phyloP scores from a whole-genome alignment of 352 stramenopile species.

The Elongisporangium anandrum region DNA sequence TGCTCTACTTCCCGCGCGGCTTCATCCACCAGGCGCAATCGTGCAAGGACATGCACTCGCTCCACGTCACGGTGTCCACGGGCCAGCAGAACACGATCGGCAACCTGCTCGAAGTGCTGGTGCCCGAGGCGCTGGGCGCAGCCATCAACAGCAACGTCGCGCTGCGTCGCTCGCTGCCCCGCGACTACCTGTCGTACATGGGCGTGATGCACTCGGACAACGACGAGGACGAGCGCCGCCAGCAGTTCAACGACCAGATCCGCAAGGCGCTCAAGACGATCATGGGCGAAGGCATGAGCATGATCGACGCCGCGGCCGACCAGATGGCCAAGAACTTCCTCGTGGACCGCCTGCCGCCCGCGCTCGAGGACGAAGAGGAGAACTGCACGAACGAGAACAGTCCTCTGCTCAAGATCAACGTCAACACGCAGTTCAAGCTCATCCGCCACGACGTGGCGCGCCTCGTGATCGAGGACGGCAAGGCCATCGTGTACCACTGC shows the following conservation, averaged over 20 bases:
- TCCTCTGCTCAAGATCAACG: conserved; percentile 74
- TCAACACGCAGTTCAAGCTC: conserved; percentile 74
- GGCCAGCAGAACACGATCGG: conserved; percentile 82
- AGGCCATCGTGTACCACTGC: conserved; percentile 76
- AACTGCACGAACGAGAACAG: conserved; percentile 76
- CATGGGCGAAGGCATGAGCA: conserved; percentile 58
- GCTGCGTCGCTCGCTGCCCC: conserved; percentile 71
- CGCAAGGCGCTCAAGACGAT: conserved; percentile 59
- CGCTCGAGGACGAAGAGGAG: conserved; percentile 71
- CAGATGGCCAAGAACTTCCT: conserved; percentile 85
- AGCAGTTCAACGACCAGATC: conserved; percentile 44
- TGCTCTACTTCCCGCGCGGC: conserved; percentile 90
- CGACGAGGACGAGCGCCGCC: conserved; percentile 33
- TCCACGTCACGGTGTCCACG: conserved; percentile 90
- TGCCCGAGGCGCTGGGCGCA: conserved; percentile 52
- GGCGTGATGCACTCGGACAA: conserved; percentile 83
- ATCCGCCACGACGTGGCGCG: conserved; percentile 63
- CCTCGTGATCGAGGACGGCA: conserved; percentile 72
- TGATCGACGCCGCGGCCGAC: conserved; percentile 69
- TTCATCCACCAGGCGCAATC: conserved; percentile 86
- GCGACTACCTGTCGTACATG: conserved; percentile 88
- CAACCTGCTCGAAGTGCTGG: conserved; percentile 66
- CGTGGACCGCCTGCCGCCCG: conserved; percentile 67
- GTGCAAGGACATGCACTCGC: conserved; percentile 53
- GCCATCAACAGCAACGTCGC: conserved; percentile 56